A percentile compares a stretch with the other conserved stretches of the same genome.
Evolutionary conservation across 495 filamentous ascomycete genomes (phyloP).

Genomic region (Lasiosphaeris hirsuta): DNA sequence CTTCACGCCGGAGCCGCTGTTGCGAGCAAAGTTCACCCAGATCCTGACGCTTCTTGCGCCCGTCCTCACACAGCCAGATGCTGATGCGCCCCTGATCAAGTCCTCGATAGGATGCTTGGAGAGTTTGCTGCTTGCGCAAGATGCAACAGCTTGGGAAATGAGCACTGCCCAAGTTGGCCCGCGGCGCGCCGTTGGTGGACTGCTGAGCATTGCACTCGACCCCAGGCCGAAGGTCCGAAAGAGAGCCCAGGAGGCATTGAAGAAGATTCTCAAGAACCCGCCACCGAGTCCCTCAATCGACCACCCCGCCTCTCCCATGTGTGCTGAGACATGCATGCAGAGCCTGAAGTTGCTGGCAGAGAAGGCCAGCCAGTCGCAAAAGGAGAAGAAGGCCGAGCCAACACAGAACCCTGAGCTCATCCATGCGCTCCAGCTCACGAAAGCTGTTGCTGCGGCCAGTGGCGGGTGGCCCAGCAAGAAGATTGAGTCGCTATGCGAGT

Average conservation of each 20-base stretch:
- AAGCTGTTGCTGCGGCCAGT: constrained; percentile 77
- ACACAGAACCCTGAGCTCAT: constrained; percentile 79
- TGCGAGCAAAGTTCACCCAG: constrained; percentile 88
- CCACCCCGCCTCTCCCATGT: constrained; percentile 93
- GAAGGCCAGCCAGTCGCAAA: constrained; percentile 56
- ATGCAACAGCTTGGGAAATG: constrained; percentile 81
- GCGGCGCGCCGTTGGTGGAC: constrained; percentile 81
- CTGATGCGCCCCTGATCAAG: constrained; percentile 80
- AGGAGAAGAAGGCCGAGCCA: constrained; percentile 59
- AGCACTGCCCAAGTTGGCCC: constrained; percentile 80
- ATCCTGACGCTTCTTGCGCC: constrained; percentile 86
- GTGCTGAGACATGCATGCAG: constrained; percentile 80
- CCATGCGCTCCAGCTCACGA: constrained; percentile 86
- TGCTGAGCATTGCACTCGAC: constrained; percentile 78
- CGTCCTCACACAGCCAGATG: constrained; percentile 70
- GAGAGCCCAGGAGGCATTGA: constrained; percentile 85
- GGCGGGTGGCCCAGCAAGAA: constrained; percentile 97
- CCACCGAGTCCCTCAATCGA: constrained; percentile 88
- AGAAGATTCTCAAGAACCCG: constrained; percentile 73
- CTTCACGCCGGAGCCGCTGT: constrained; percentile 75
- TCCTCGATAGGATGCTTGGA: constrained; percentile 93
- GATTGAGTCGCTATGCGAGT: constrained; percentile 84
- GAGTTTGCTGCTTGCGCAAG: constrained; percentile 81
- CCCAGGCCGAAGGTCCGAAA: constrained; percentile 93
- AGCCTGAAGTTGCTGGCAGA: constrained; percentile 67